Evolutionary conservation across 139 green algal genomes (phyloP), one percentile per base, ranked within the genome.

Genomic region (Klebsormidium nitens): DNA sequence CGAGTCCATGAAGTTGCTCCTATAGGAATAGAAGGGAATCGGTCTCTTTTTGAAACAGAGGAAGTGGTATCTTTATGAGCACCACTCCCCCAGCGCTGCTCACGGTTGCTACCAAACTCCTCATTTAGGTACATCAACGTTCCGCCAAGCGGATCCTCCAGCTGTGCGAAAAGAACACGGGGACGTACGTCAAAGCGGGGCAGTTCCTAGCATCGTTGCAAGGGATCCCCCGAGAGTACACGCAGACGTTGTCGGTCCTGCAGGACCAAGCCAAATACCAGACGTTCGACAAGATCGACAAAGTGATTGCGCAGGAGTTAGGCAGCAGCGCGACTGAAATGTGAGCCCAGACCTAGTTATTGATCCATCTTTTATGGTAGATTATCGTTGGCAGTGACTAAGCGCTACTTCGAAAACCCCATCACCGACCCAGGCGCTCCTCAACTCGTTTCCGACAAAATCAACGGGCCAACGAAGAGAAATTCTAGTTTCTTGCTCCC

Each of bases 171-270:
- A 40, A 37, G 8, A 81, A 81, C 34, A 46, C 73, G 3, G 74
- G 74, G 17, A 78, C 82, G 14, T 81, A 81, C 72, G 60, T 81
- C 56, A 81, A 81, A 26, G 74, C 74, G 2, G 74, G 72, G n/a
- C 74, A 81, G 59, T 81, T 81, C 42, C 36, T 81, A 46, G 74
- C 74, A 3, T 83, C 74, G n/a, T 28, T 81, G 48, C 72, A 72
- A 32, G 64, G 59, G 19, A 32, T 81, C n/a, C 72, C 74, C n/a
- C 36, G 44, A 39, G 74, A 81, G n/a, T 77, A 71, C 65, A 71
- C 31, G 6, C 71, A 26, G 3, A 79, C 72, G 29, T 56, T 79
- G 4, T 35, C 66, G 2, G 60, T 76, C 34, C 47, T 81, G 72
- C 72, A 81, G 32, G 74, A 81, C 50, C 59, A 79, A 66, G 72